Conservation (phyloP, 495 filamentous ascomycete species). For the Pyrenula aspistea region DNA sequence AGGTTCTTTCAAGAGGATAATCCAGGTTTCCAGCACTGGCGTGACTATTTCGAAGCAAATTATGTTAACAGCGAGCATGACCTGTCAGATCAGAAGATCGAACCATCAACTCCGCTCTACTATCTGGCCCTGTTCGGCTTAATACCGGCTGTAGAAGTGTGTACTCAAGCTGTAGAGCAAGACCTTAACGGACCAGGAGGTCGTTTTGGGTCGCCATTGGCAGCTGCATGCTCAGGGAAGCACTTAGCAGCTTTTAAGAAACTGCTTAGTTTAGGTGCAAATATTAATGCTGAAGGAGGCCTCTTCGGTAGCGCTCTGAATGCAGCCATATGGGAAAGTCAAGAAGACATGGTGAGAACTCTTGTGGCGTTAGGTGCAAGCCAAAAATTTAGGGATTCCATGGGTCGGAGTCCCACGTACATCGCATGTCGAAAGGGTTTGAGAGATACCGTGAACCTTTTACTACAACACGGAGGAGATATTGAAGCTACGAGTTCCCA, state of each 20-base stretch:
- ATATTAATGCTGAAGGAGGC: not conserved
- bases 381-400: not conserved
- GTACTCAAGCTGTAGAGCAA: not conserved
- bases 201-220: not conserved
- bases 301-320: not conserved
- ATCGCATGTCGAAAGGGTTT: constrained; percentile 5
- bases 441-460: constrained; percentile 1
- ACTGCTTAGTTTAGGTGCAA: not conserved
- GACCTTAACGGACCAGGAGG: not conserved
- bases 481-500: not conserved
- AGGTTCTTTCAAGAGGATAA: not conserved
- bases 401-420: constrained; percentile 7
- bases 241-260: not conserved
- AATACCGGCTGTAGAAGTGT: not conserved
- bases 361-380: not conserved
- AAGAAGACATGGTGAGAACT: not conserved
- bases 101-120: not conserved
- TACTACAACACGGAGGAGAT: constrained; percentile 3
- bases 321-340: not conserved
- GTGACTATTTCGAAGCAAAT: not conserved
- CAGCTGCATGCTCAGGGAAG: not conserved
- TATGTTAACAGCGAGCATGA: not conserved
- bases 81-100: not conserved
- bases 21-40: not conserved
- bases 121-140: not conserved